Percentiles rank a stretch among this genome's conserved stretches.
phyloP scores from a whole-genome alignment of 805 yeast genomes.

The Saturnispora zaruensis region DNA sequence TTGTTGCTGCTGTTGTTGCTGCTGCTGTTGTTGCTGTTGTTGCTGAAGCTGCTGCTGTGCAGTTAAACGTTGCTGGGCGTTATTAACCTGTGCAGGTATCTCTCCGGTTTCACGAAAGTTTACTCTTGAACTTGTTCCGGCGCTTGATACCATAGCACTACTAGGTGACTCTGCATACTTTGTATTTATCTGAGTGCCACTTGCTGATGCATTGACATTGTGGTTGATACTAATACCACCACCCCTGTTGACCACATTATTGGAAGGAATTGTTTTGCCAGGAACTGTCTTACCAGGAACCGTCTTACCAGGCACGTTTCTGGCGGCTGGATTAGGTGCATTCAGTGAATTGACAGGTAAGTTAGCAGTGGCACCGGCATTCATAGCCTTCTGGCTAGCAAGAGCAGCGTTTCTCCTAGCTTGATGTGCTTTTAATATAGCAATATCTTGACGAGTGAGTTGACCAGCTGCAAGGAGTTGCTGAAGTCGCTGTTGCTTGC shows the following conservation, averaged over 20 bases:
- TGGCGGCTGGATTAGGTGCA: not conserved
- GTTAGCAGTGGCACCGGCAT: not conserved
- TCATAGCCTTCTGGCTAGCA: not conserved
- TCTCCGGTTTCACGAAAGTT: not conserved
- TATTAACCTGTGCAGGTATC: not conserved
- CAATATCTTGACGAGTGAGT: constrained; percentile 25
- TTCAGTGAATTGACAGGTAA: not conserved
- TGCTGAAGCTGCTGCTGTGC: constrained; percentile 13
- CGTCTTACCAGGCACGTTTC: not conserved
- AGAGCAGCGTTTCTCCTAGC: constrained; percentile 8
- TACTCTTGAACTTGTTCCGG: not conserved
- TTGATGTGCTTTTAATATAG: constrained; percentile 26
- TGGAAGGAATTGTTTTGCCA: constrained; percentile 3
- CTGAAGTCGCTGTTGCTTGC: constrained; percentile 27
- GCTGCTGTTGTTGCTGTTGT: constrained; percentile 11
- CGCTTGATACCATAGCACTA: not conserved
- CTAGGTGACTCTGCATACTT: not conserved
- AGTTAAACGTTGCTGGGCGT: not conserved
- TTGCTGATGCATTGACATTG: not conserved
- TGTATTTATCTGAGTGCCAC: not conserved
- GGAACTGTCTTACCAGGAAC: constrained; percentile 12
- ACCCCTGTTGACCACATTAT: not conserved
- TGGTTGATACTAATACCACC: not conserved
- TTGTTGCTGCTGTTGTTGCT: constrained; percentile 11
- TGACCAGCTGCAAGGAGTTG: constrained; percentile 27